Conservation (phyloP, 768 basidiomycete genomes). For the Calvatia gigantea region DNA sequence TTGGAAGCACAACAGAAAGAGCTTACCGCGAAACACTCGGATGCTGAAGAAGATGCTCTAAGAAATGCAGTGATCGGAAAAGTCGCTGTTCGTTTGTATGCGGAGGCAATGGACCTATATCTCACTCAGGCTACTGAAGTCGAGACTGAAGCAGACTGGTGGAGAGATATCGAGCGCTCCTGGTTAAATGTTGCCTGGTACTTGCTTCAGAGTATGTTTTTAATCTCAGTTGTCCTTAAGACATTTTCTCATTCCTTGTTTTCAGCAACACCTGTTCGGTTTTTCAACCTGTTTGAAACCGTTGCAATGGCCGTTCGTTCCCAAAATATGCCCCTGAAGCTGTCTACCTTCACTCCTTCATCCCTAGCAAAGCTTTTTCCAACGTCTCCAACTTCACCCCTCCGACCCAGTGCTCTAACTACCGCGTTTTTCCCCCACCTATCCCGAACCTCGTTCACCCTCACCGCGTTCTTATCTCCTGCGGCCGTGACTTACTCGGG, state of each 20-base stretch:
- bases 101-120: slow-evolving; percentile 59
- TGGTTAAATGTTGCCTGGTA: slow-evolving; percentile 53
- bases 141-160: slow-evolving; percentile 83
- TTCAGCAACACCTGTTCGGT: slow-evolving; percentile 44
- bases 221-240: neutral
- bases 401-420: slow-evolving; percentile 49
- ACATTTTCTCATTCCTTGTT: slow-evolving; percentile 10
- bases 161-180: slow-evolving; percentile 70
- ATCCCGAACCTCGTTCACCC: slow-evolving; percentile 16
- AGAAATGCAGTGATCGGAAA: slow-evolving; percentile 43
- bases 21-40: slow-evolving; percentile 9
- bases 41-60: slow-evolving; percentile 35
- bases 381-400: slow-evolving; percentile 32
- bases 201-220: slow-evolving; percentile 74
- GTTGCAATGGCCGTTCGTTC: slow-evolving; percentile 40
- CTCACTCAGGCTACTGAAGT: slow-evolving; percentile 64
- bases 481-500: slow-evolving; percentile 10
- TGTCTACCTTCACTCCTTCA: slow-evolving; percentile 43
- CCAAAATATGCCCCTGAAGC: slow-evolving; percentile 41
- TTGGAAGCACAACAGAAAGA: slow-evolving; percentile 18
- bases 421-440: slow-evolving; percentile 69
- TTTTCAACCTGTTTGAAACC: slow-evolving; percentile 31
- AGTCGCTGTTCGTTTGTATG: slow-evolving; percentile 56
- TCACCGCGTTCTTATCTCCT: slow-evolving; percentile 18
- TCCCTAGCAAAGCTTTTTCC: slow-evolving; percentile 49